Evolutionary conservation across 208 protist genomes (phyloP).

Genomic region (Entamoeba invadens): DNA sequence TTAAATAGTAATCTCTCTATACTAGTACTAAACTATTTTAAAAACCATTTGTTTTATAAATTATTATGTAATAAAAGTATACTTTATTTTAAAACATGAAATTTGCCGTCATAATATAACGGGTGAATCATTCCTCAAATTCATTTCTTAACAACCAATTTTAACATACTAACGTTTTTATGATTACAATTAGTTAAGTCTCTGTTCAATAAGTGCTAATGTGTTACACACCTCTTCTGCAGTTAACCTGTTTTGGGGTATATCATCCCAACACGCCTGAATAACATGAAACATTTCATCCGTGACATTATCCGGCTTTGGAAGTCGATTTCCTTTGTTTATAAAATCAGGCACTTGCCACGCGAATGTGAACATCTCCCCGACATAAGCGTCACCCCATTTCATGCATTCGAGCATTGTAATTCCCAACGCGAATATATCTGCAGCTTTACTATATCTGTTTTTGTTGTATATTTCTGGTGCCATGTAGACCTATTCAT

Average conservation of each 20-base stretch:
- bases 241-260: neutral
- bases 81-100: too few species aligned
- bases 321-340: neutral
- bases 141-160: too few species aligned
- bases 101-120: too few species aligned
- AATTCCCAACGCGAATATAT: neutral
- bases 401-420: neutral
- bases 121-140: too few species aligned
- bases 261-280: neutral
- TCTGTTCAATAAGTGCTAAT: too few species aligned
- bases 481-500: neutral
- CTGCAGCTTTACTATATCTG: neutral
- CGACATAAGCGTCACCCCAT: neutral
- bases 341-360: neutral
- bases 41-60: neutral
- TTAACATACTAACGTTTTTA: too few species aligned
- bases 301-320: neutral
- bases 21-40: neutral
- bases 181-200: too few species aligned
- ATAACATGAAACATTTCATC: neutral
- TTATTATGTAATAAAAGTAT: too few species aligned
- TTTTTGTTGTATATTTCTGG: neutral
- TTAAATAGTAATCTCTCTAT: too few species aligned
- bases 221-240: too few species aligned
- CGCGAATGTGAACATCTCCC: neutral